Percentiles rank a stretch among this genome's conserved stretches.
Conservation (phyloP, 495 filamentous ascomycete genomes). For the Lichenothelia convexa region DNA sequence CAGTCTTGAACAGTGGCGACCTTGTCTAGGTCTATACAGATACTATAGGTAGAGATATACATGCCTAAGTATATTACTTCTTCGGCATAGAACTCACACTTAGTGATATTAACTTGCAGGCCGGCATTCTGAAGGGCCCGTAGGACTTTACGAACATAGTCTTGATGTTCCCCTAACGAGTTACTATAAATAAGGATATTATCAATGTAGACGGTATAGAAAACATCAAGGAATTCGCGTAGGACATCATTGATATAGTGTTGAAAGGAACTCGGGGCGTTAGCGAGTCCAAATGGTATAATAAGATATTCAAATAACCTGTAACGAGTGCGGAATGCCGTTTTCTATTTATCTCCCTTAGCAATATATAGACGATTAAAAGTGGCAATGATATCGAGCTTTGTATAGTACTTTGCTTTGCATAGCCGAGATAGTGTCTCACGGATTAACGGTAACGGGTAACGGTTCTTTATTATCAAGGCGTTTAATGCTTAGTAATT, state of each 20-base stretch:
- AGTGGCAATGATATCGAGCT: constrained; percentile 22
- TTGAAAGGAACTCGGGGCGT: constrained; percentile 4
- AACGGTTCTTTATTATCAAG: constrained; percentile 25
- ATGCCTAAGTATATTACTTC: constrained; percentile 18
- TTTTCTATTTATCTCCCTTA: constrained; percentile 2
- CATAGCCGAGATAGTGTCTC: constrained; percentile 21
- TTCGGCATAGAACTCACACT: constrained; percentile 18
- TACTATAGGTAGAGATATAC: constrained; percentile 13
- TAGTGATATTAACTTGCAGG: constrained; percentile 14
- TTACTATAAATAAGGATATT: constrained; percentile 8
- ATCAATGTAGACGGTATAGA: constrained; percentile 5
- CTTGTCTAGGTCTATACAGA: constrained; percentile 18
- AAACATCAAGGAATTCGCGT: constrained; percentile 3
- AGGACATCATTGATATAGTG: constrained; percentile 4
- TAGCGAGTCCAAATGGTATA: constrained; percentile 6
- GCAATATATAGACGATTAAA: not conserved
- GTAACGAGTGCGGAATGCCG: constrained; percentile 4
- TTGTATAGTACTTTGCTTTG: constrained; percentile 23
- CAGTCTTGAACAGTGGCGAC: constrained; percentile 6
- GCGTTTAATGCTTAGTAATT: constrained; percentile 28
- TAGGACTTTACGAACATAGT: constrained; percentile 1
- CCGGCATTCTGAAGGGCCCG: not conserved
- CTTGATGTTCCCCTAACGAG: not conserved
- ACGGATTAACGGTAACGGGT: constrained; percentile 28
- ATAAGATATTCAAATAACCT: constrained; percentile 5